Evolutionary conservation across 1,284 basidiomycete species (phyloP), one percentile per base, ranked within the genome.

Genomic region (Naganishia sp.): DNA sequence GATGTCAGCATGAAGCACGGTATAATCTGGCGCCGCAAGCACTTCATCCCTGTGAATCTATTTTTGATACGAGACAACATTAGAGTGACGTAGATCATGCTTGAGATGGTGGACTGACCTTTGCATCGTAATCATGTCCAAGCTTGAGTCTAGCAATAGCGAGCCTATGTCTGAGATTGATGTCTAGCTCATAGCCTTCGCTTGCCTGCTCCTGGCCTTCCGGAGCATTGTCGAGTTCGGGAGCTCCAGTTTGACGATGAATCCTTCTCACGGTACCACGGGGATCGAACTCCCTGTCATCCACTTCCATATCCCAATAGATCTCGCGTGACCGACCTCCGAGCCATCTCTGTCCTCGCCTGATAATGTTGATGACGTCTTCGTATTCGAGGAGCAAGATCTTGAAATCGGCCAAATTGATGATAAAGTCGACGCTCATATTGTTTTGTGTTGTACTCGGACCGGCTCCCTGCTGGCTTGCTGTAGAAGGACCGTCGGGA

Each of bases 241-340:
- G 42, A 43, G 33, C 45, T 21, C 21, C 31, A 13, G 48, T 28
- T 55, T 45, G 64, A 60, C 11, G 63, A 53, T 52, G 69, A 5
- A 28, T 33, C 31, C 49, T 36, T 39, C 70, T 55, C 73, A 67
- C 18, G 49, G 67, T 70, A 63, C 82, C 83, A 13, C 81, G 79
- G 2, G 84, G 77, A 73, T 94, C 90, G 73, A 86, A 96, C 78
- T 97, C 94, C 64, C 93, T 82, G 76, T 98, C 94, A 75, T 96
- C 95, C 44, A 86, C 84, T 64, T 87, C 85, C 25, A 85, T 77
- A 71, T 94, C 90, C 92, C 94, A 96, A 64, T 88, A 87, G 64
- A 81, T 84, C 63, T 81, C 79, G 42, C 83, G 80, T n/a, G 80
- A 81, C 43, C 94, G 82, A 0, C 92, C 91, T 75, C 95, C 92